A percentile compares a stretch with the other conserved stretches of the same genome.
Conservation (phyloP, 192 early-diverging fungal species). For the Rhizophagus sp. region DNA sequence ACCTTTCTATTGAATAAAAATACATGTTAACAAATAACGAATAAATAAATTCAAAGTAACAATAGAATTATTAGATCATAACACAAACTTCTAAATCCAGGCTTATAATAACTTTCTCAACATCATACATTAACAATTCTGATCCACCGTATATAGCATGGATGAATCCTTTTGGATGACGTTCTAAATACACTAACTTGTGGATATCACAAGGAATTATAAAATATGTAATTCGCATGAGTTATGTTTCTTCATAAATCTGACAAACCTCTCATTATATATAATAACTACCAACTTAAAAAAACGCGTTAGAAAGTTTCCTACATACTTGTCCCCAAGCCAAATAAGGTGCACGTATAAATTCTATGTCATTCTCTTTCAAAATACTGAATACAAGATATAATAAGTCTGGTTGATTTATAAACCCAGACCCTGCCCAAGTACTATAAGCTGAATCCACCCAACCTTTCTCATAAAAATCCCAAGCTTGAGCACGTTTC, state of each 20-base stretch:
- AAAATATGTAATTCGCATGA: not conserved
- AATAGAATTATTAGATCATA: not conserved
- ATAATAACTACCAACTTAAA: not conserved
- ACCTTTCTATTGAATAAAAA: slow-evolving; percentile 45
- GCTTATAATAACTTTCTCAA: slow-evolving; percentile 68
- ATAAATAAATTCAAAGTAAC: not conserved
- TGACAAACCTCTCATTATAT: not conserved
- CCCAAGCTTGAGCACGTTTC: slow-evolving; percentile 69
- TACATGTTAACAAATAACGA: not conserved
- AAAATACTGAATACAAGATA: slow-evolving; percentile 72
- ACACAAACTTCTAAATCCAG: slow-evolving; percentile 56
- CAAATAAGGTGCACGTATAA: slow-evolving; percentile 78
- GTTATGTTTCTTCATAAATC: not conserved
- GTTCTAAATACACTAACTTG: slow-evolving; percentile 70
- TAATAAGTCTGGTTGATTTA: slow-evolving; percentile 63
- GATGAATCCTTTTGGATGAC: slow-evolving; percentile 67
- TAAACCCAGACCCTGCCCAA: slow-evolving; percentile 54
- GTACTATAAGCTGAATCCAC: slow-evolving; percentile 56
- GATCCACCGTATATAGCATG: slow-evolving; percentile 72
- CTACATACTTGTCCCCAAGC: slow-evolving; percentile 67
- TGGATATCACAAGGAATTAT: not conserved
- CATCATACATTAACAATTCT: slow-evolving; percentile 75
- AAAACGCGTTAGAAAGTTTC: not conserved
- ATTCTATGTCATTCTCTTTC: slow-evolving; percentile 64
- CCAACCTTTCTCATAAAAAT: slow-evolving; percentile 61